A percentile compares a stretch with the other conserved stretches of the same genome.
Conservation (phyloP, 768 basidiomycete genomes). For the Hericium alpestre region DNA sequence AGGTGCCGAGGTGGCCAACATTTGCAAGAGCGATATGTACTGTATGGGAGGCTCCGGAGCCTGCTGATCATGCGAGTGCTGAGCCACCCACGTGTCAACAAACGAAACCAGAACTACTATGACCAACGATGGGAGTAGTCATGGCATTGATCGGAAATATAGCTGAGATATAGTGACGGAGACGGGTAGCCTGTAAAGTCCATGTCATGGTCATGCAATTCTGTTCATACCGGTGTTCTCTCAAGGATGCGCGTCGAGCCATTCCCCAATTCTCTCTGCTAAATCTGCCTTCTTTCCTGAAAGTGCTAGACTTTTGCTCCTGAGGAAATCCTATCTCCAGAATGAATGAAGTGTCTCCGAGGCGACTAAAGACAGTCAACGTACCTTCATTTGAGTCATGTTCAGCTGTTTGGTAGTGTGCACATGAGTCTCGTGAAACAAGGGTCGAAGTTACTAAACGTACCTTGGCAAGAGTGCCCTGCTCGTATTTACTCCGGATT, state of each 20-base stretch:
- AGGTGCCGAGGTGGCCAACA: too few relatives aligned
- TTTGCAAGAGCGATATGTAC: too few relatives aligned
- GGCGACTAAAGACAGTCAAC: background rate
- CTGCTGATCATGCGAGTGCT: too few relatives aligned
- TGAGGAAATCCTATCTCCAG: constrained; percentile 58
- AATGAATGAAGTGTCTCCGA: constrained; percentile 1
- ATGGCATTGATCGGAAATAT: too few relatives aligned
- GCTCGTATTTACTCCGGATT: constrained; percentile 54
- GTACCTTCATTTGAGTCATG: constrained; percentile 72
- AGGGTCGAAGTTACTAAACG: constrained; percentile 11
- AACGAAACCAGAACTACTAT: too few relatives aligned
- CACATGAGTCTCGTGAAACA: constrained; percentile 1
- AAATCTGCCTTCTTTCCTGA: constrained; percentile 70
- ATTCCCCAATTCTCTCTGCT: constrained; percentile 53
- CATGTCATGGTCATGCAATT: too few relatives aligned
- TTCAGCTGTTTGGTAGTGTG: constrained; percentile 39
- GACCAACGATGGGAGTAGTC: too few relatives aligned
- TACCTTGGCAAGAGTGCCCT: constrained; percentile 59
- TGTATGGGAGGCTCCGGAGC: too few relatives aligned
- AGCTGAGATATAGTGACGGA: too few relatives aligned
- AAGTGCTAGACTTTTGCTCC: constrained; percentile 46
- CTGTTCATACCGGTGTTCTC: too few relatives aligned
- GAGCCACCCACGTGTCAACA: too few relatives aligned
- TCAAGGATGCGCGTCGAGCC: constrained; percentile 34
- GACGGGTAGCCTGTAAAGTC: too few relatives aligned